Percentiles rank a stretch among this genome's conserved stretches.
Evolutionary conservation across 352 stramenopile genomes (phyloP).

Genomic region (Globisporangium abappressorium): DNA sequence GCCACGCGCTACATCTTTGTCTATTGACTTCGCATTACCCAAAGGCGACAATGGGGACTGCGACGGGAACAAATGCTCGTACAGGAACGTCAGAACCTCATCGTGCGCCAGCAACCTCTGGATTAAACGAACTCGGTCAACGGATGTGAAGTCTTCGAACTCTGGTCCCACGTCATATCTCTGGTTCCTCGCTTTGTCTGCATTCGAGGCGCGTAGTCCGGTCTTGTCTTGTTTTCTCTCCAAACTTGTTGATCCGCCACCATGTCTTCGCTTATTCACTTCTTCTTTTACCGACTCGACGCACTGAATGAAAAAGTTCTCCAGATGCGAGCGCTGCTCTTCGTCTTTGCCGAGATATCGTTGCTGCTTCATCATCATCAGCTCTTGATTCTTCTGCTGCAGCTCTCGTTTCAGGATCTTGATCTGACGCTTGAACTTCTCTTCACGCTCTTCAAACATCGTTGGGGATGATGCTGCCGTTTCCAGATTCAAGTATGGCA

Average conservation of each 20-base stretch:
- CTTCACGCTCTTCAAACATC: constrained; percentile 53
- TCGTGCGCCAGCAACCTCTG: constrained; percentile 75
- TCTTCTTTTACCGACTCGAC: constrained; percentile 84
- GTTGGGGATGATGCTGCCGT: constrained; percentile 12
- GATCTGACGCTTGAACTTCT: constrained; percentile 71
- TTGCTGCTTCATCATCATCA: constrained; percentile 40
- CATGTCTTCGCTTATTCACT: constrained; percentile 45
- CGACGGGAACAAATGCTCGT: constrained; percentile 71
- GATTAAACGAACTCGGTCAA: constrained; percentile 71
- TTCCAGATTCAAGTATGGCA: constrained; percentile 40
- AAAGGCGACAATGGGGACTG: constrained; percentile 14
- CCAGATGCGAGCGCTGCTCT: constrained; percentile 43
- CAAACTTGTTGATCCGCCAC: background rate
- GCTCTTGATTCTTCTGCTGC: constrained; percentile 59
- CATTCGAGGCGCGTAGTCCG: constrained; percentile 14
- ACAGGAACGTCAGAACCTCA: constrained; percentile 73
- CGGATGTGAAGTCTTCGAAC: constrained; percentile 64
- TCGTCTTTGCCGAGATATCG: constrained; percentile 27
- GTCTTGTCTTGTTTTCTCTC: constrained; percentile 25
- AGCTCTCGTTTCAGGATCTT: constrained; percentile 63
- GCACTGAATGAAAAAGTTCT: constrained; percentile 80
- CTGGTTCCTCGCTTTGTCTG: constrained; percentile 31
- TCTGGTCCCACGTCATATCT: constrained; percentile 36
- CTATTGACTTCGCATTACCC: constrained; percentile 17
- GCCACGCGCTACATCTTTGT: background rate